Percentiles rank a stretch among this genome's conserved stretches.
These are phyloP conservation scores for Tricholoma hemisulphureum DNA, from an alignment of 768 basidiomycete species.

Conservation along the genomic window DNA sequence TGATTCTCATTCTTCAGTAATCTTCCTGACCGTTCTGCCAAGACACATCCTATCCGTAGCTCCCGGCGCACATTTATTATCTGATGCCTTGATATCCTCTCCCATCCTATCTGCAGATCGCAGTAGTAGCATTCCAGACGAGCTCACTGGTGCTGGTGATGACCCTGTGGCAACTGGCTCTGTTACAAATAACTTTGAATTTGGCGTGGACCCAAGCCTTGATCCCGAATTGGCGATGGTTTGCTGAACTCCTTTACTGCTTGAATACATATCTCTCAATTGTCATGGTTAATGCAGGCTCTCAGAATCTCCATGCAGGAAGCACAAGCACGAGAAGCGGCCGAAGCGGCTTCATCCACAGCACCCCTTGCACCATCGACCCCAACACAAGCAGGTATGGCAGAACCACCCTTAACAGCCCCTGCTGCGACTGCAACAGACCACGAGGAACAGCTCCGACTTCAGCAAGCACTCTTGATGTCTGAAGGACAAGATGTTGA, in stretches of 20 bases:
- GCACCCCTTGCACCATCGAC: conserved; percentile 29
- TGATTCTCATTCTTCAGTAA: not conserved
- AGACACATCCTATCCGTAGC: conserved; percentile 79
- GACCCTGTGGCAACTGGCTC: conserved; percentile 46
- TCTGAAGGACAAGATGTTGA: conserved; percentile 62
- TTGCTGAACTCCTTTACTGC: conserved; percentile 18
- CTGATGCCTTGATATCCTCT: conserved; percentile 78
- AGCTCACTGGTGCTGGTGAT: conserved; percentile 50
- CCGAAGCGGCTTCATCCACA: conserved; percentile 43
- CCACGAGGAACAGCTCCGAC: conserved; percentile 74
- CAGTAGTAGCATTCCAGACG: conserved; percentile 62
- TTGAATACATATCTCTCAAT: not conserved
- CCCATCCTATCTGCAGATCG: conserved; percentile 81
- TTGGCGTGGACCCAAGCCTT: conserved; percentile 90
- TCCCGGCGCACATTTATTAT: conserved; percentile 76
- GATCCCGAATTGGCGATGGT: conserved; percentile 98
- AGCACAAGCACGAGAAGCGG: conserved; percentile 74
- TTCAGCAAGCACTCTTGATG: conserved; percentile 76
- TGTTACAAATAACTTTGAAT: conserved; percentile 64
- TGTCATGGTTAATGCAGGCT: conserved; percentile 51
- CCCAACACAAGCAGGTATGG: conserved; percentile 24
- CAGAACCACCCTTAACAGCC: conserved; percentile 21
- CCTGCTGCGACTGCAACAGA: conserved; percentile 49
- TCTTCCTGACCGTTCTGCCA: conserved; percentile 24
- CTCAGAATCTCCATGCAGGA: conserved; percentile 98